phyloP scores from a whole-genome alignment of 2,329 filamentous ascomycete genomes.

The Fusarium dlaminii region DNA sequence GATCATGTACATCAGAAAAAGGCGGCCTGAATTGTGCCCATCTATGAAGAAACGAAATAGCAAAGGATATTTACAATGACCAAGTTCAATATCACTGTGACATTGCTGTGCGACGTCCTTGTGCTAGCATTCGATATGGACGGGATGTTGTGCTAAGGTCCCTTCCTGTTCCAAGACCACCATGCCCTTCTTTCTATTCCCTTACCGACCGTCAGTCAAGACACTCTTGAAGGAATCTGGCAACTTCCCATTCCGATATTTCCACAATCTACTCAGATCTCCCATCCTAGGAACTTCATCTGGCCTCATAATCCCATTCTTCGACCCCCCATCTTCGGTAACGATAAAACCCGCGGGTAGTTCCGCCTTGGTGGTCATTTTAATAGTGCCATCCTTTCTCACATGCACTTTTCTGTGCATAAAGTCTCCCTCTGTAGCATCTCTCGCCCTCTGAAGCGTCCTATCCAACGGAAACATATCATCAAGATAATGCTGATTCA shows the following conservation, averaged over 20 bases:
- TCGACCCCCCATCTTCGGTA: neutral
- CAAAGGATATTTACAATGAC: neutral
- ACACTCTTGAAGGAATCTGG: neutral
- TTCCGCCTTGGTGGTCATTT: neutral
- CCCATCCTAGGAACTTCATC: constrained; percentile 5
- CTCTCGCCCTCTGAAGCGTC: neutral
- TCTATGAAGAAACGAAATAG: neutral
- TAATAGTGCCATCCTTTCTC: constrained; percentile 1
- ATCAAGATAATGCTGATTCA: constrained; percentile 33
- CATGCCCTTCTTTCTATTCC: too few species aligned
- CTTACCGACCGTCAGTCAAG: neutral
- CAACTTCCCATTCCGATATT: constrained; percentile 1
- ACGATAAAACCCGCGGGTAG: neutral
- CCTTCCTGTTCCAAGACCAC: neutral
- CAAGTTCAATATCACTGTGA: neutral
- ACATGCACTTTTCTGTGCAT: constrained; percentile 6
- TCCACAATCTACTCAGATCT: constrained; percentile 17
- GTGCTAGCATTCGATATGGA: rapidly evolving
- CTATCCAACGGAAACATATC: constrained; percentile 16
- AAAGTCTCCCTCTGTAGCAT: neutral
- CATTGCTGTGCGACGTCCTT: rapidly evolving
- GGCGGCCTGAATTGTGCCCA: neutral
- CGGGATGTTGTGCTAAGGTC: neutral
- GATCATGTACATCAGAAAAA: neutral
- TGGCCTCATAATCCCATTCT: neutral